Conservation (phyloP, 495 filamentous ascomycete species). For the Neurospora tetrasperma region DNA sequence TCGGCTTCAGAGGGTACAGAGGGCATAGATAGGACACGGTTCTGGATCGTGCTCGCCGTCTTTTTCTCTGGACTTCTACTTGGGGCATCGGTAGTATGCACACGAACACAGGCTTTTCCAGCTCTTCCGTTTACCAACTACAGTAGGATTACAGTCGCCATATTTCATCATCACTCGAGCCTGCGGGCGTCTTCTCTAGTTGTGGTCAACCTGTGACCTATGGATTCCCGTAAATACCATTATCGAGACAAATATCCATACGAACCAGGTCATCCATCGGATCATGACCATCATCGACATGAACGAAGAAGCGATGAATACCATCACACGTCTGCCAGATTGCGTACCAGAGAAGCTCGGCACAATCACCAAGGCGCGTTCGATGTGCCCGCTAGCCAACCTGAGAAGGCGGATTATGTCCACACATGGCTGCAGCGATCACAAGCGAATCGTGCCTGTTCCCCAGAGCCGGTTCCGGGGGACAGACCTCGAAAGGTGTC, state of each 20-base stretch:
- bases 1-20: neutral
- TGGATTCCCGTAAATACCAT: neutral
- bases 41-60: neutral
- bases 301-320: neutral
- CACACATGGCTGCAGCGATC: constrained; percentile 28
- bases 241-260: neutral
- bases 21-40: neutral
- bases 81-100: neutral
- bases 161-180: neutral
- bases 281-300: neutral
- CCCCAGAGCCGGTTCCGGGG: constrained; percentile 4
- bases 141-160: too few species aligned
- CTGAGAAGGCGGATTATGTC: constrained; percentile 9
- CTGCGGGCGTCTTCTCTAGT: neutral
- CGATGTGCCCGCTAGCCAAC: neutral
- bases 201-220: neutral
- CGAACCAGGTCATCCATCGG: neutral
- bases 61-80: neutral
- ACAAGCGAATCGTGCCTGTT: constrained; percentile 12
- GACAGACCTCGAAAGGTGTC: constrained; percentile 4
- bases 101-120: neutral
- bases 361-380: neutral
- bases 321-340: neutral
- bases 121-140: neutral
- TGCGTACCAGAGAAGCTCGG: neutral